Percentiles rank a stretch among this genome's conserved stretches.
Conservation (phyloP, 1,139 yeast genomes). For the Diutina neorugosa region DNA sequence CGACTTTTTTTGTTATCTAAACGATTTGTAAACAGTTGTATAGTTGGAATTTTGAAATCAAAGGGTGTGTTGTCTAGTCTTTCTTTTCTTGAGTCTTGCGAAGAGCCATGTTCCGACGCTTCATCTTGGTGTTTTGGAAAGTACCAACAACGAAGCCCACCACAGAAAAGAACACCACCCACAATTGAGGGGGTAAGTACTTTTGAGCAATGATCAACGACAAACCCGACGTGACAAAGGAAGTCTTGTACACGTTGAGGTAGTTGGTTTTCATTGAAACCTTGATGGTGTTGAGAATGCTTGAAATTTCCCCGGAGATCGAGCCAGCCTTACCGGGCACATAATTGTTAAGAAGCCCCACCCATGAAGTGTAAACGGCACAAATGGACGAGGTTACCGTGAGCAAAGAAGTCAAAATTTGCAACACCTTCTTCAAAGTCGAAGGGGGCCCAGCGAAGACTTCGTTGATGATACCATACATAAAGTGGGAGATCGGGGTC, state of each 20-base stretch:
- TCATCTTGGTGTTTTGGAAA: slow-evolving; percentile 58
- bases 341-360: slow-evolving; percentile 28
- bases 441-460: slow-evolving; percentile 26
- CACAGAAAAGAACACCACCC: slow-evolving; percentile 76
- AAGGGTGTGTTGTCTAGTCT: neutral
- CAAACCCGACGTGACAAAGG: slow-evolving; percentile 53
- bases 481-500: slow-evolving; percentile 65
- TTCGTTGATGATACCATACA: slow-evolving; percentile 35
- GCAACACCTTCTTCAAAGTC: slow-evolving; percentile 33
- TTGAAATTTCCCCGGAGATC: neutral
- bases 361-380: slow-evolving; percentile 44
- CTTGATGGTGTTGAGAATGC: neutral
- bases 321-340: slow-evolving; percentile 13
- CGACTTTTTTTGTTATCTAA: too few relatives aligned
- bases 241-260: slow-evolving; percentile 45
- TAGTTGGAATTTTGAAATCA: neutral
- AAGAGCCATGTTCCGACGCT: slow-evolving; percentile 19
- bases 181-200: slow-evolving; percentile 56
- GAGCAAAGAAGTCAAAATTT: slow-evolving; percentile 46
- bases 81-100: neutral
- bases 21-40: neutral
- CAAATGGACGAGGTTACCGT: slow-evolving; percentile 56
- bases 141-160: slow-evolving; percentile 71
- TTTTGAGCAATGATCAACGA: slow-evolving; percentile 64
- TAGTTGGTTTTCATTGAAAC: slow-evolving; percentile 38